A percentile compares a stretch with the other conserved stretches of the same genome.
Conservation (phyloP, 495 filamentous ascomycete species). For the Penicillium alfredii region DNA sequence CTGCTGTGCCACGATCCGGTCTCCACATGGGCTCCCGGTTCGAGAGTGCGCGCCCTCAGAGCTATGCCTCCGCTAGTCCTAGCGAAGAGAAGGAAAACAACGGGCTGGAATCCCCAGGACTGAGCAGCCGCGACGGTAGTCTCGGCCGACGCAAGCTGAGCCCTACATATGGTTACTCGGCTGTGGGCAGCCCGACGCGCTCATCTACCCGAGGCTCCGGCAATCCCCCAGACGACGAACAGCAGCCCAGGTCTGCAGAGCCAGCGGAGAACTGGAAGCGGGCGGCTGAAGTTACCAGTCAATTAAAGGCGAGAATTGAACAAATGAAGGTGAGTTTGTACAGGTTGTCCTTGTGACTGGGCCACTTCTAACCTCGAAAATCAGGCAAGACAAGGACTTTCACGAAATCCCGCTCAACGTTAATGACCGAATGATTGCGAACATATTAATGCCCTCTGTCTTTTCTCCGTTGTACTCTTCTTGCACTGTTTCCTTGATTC, state of each 20-base stretch:
- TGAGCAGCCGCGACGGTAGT: constrained; percentile 28
- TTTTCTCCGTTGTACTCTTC: constrained; percentile 8
- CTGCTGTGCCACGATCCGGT: constrained; percentile 26
- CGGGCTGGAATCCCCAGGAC: constrained; percentile 37
- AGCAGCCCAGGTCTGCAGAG: constrained; percentile 33
- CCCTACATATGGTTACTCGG: constrained; percentile 46
- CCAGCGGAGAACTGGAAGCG: constrained; percentile 93
- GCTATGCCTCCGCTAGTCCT: constrained; percentile 60
- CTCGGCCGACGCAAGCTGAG: constrained; percentile 41
- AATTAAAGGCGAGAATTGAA: constrained; percentile 94
- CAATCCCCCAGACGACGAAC: constrained; percentile 34
- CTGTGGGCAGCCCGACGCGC: constrained; percentile 52
- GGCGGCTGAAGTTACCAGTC: constrained; percentile 97
- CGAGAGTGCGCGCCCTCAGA: constrained; percentile 47
- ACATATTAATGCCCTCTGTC: constrained; percentile 17
- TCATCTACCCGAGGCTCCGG: constrained; percentile 32
- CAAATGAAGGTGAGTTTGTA: constrained; percentile 59
- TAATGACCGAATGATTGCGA: constrained; percentile 31
- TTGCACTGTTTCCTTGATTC: constrained; percentile 9
- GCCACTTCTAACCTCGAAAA: constrained; percentile 5
- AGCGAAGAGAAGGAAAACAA: constrained; percentile 80
- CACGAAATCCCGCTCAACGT: constrained; percentile 35
- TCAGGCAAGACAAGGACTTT: constrained; percentile 41
- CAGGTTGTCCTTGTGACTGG: background rate
- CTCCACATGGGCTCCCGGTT: constrained; percentile 36